Percentiles rank a stretch among this genome's conserved stretches.
Evolutionary conservation across 495 filamentous ascomycete species (phyloP).

Genomic region (Cudoniella acicularis): DNA sequence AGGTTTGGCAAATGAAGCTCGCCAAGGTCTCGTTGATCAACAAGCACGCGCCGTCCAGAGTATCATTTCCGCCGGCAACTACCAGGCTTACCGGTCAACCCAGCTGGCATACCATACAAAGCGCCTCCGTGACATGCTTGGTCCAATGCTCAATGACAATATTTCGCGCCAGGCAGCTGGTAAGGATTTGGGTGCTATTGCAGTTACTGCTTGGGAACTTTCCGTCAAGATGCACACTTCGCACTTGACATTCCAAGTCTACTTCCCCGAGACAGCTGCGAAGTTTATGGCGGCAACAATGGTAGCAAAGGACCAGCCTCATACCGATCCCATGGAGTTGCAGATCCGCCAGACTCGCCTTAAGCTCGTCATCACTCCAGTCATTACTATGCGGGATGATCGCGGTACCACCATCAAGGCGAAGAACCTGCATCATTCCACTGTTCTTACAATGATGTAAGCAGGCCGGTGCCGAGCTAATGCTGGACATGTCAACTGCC

Average conservation of each 20-base stretch:
- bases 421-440: conserved; percentile 26
- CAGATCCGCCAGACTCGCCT: conserved; percentile 29
- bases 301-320: conserved; percentile 20
- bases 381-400: conserved; percentile 29
- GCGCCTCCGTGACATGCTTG: conserved; percentile 25
- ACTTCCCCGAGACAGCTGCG: conserved; percentile 27
- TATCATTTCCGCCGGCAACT: conserved; percentile 12
- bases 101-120: conserved; percentile 25
- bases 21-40: conserved; percentile 27
- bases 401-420: conserved; percentile 21
- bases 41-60: conserved; percentile 15
- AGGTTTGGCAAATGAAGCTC: conserved; percentile 24
- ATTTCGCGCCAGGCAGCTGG: conserved; percentile 19
- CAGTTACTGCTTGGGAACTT: conserved; percentile 28
- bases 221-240: conserved; percentile 26
- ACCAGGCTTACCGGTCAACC: conserved; percentile 20
- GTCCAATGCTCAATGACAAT: conserved; percentile 21
- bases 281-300: conserved; percentile 28
- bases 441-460: conserved; percentile 27
- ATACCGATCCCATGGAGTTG: conserved; percentile 18
- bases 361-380: conserved; percentile 33
- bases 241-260: conserved; percentile 28
- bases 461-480: background rate
- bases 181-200: conserved; percentile 27
- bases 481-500: background rate